Base-by-base conservation (phyloP, 768 basidiomycete genomes). In the Psilocybe cyanescens region DNA sequence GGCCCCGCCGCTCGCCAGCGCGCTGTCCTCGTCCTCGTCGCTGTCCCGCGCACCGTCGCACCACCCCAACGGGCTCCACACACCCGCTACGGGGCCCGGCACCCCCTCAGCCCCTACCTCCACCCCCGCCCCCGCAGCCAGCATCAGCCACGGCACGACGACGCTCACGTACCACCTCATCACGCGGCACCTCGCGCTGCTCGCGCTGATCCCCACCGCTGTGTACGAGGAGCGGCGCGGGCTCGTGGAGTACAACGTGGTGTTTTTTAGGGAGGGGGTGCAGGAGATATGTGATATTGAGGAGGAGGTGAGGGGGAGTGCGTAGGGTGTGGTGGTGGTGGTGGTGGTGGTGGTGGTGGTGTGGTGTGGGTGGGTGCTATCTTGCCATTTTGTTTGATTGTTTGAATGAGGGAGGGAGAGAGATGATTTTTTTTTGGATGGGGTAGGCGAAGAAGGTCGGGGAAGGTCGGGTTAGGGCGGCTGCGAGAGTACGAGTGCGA, bases 111-210 rank as follows among this genome's bases (percentile, higher is more conserved):
- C 8, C 5, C 8, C 8, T 14, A 3, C 8, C 41, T 9, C 41
- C 1, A 0, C 33, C 33, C 6, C 33, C 33, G 33, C 33, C 6
- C 33, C 33, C 11, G 33, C 7, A 1, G 6, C 33, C 33, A 35
- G 33, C 33, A 24, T 24, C 24, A 44, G n/a, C 41, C 8, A 12
- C 16, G 70, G 65, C 3, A 69, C 65, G 29, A 88, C 89, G 31
- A 93, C 92, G n/a, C 78, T 95, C 62, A 90, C 92, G 9, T 94
- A 92, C 73, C 92, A 95, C 74, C 79, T 89, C 51, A 85, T 95
- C 66, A 92, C 91, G 58, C 83, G 84, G 59, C 86, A 84, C 58
- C 81, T 92, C 24, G 88, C 87, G 12, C 77, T 91, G 53, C 76
- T 95, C 55, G 90, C 91, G 2, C 76, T 94, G 55, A 70, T 95